Evolutionary conservation across 208 protist species (phyloP).

Genomic region (Leishmania amazonensis): DNA sequence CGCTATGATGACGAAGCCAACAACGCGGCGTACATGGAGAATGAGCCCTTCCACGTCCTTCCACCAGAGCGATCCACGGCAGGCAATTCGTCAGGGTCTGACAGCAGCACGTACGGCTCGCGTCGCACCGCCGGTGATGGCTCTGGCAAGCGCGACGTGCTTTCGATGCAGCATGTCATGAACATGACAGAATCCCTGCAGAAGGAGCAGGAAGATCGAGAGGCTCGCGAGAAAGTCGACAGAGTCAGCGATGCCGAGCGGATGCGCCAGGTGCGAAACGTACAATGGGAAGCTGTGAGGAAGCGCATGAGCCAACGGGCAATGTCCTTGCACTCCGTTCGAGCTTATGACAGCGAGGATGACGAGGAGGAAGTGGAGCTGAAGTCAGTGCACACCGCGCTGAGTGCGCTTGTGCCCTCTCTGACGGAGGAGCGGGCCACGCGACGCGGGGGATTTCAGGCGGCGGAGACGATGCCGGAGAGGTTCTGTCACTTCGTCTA

Average conservation of each 20-base stretch:
- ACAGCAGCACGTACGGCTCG: background rate
- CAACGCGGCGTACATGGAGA: conserved; percentile 16
- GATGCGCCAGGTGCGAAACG: conserved; percentile 24
- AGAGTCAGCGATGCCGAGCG: conserved; percentile 12
- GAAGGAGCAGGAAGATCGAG: conserved; percentile 16
- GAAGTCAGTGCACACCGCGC: background rate
- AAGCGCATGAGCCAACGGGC: conserved; percentile 32
- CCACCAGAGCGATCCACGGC: background rate
- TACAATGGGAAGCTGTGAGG: conserved; percentile 41
- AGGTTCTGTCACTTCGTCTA: conserved; percentile 43
- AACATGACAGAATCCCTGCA: conserved; percentile 23
- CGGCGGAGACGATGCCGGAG: conserved; percentile 21
- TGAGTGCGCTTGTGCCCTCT: conserved; percentile 15
- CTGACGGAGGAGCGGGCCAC: conserved; percentile 32
- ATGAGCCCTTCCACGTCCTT: conserved; percentile 13
- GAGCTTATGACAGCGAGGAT: conserved; percentile 22
- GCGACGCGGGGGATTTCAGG: conserved; percentile 4
- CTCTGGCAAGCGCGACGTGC: background rate
- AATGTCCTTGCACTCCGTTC: conserved; percentile 14
- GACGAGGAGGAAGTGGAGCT: conserved; percentile 19
- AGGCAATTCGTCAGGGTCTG: background rate
- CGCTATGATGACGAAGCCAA: conserved; percentile 26
- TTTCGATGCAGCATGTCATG: conserved; percentile 27
- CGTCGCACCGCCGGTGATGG: background rate
- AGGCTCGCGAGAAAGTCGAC: conserved; percentile 3